Base-by-base conservation (phyloP, 1,139 yeast species). In the Blastobotrys petasosporus region DNA sequence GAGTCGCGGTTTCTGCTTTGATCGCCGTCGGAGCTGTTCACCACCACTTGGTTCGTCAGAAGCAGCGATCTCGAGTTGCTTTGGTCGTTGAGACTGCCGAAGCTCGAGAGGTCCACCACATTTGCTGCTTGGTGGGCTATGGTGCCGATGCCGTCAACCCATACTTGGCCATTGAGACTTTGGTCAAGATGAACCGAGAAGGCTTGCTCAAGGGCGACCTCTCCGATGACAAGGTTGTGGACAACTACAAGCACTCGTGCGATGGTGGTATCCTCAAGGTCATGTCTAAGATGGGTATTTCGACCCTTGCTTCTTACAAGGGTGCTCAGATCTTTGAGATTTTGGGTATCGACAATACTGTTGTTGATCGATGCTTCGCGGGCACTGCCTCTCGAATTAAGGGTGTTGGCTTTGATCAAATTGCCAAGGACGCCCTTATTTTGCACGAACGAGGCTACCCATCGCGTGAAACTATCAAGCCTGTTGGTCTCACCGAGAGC, bases 271-370 rank as follows among this genome's bases (percentile, higher is more conserved):
- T 92, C 56, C 73, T 87, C 62, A 92, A 92, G 72, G 97, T 92
- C 51, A 92, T 92, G 98, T 86, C 97, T 39, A 92, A 92, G 75
- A 92, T 92, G 97, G 98, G 98, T 75, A 92, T 92, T 59, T 90
- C 97, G 34, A 92, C 98, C 32, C 75, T 92, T 65, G 96, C 97
- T 20, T 86, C 96, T 17, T 92, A 92, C 71, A 92, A 92, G 70
- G 98, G 97, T 67, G 98, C 98, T 17, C 98, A 92, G 70, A 92
- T 92, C 62, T 92, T 92, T 65, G 98, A 92, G 69, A 95, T 95
- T 46, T 75, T 92, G 54, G 98, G 98, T 69, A 80, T 92, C 53
- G 97, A 92, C 66, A 88, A 88, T 67, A 80, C 95, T 17, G 97
- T 92, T 43, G 86, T 90, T 59, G 97, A 92, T 71, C 76, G 90